phyloP scores from a whole-genome alignment of 495 filamentous ascomycete genomes.

The Penicillium longicatenatum region DNA sequence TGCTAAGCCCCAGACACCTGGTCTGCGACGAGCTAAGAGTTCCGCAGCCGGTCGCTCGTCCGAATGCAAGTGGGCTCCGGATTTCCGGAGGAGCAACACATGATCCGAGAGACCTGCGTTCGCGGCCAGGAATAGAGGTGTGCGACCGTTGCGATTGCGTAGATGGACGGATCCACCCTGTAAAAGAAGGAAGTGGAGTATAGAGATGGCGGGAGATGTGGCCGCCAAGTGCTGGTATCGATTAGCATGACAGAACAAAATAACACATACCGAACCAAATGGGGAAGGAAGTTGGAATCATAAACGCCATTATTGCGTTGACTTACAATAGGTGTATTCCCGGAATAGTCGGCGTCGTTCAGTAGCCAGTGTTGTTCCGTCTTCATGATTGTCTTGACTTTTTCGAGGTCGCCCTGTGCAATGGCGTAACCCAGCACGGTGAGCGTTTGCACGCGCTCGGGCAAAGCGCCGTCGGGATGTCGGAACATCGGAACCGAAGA shows the following conservation, averaged over 20 bases:
- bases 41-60: constrained; percentile 58
- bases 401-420: constrained; percentile 65
- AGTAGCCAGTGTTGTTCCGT: constrained; percentile 67
- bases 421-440: constrained; percentile 83
- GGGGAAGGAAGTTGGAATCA: background rate
- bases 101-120: constrained; percentile 62
- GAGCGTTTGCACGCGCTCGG: constrained; percentile 53
- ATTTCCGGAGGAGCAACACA: constrained; percentile 64
- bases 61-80: constrained; percentile 70
- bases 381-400: constrained; percentile 65
- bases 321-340: constrained; percentile 81
- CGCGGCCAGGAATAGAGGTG: constrained; percentile 78
- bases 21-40: constrained; percentile 45
- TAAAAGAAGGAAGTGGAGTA: constrained; percentile 71
- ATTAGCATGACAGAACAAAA: background rate
- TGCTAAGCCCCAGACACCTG: constrained; percentile 49
- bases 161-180: constrained; percentile 86
- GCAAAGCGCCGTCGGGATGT: constrained; percentile 63
- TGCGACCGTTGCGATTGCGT: constrained; percentile 77
- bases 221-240: constrained; percentile 62
- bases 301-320: background rate
- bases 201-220: constrained; percentile 56
- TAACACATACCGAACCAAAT: background rate
- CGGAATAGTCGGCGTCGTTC: constrained; percentile 80
- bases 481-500: constrained; percentile 63